A percentile compares a stretch with the other conserved stretches of the same genome.
Conservation (phyloP, 73 alveolate genomes). For the Urostyla sp. region DNA sequence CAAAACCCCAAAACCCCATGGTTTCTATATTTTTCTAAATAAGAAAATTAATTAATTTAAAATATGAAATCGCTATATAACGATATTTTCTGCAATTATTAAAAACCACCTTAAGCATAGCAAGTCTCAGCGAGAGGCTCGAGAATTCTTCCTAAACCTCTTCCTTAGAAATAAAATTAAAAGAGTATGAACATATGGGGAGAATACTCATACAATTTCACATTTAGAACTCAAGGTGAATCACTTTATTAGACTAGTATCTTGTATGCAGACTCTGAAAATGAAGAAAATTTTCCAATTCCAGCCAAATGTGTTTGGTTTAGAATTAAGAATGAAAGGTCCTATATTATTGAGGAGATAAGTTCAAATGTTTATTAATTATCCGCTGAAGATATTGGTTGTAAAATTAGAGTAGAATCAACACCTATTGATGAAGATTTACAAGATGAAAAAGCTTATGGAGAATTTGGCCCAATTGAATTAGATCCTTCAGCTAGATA, state of each 20-base stretch:
- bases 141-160: neutral
- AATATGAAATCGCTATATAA: conserved; percentile 46
- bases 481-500: conserved; percentile 70
- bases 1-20: too few species aligned
- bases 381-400: conserved; percentile 73
- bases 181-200: conserved; percentile 42
- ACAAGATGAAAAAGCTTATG: conserved; percentile 46
- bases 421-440: conserved; percentile 70
- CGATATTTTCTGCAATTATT: conserved; percentile 44
- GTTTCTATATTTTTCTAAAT: too few species aligned
- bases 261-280: conserved; percentile 40
- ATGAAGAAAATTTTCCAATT: conserved; percentile 41
- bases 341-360: conserved; percentile 56
- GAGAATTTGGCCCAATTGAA: conserved; percentile 74
- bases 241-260: conserved; percentile 56
- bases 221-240: conserved; percentile 52
- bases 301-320: conserved; percentile 62
- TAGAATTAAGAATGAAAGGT: conserved; percentile 61
- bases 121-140: conserved; percentile 7
- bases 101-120: conserved; percentile 16
- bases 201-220: conserved; percentile 41
- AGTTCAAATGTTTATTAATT: conserved; percentile 64
- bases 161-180: conserved; percentile 1
- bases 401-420: conserved; percentile 68
- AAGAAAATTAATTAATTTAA: neutral